These are phyloP conservation scores for Gossypium gossypioides DNA, from an alignment of 441 rosid genomes.

Conservation along the genomic window DNA sequence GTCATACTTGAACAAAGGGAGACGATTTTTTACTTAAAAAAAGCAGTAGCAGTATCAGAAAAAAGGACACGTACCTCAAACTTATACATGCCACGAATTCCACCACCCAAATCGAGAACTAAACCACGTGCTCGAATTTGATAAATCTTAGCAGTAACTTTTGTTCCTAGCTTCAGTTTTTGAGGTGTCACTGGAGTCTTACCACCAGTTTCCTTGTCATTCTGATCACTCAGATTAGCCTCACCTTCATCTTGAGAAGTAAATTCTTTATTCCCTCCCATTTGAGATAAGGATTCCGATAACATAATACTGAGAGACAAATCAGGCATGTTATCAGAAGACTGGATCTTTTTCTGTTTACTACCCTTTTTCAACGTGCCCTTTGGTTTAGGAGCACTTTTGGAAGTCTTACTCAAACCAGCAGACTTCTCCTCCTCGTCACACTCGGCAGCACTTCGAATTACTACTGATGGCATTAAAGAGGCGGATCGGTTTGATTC, in stretches of 20 bases:
- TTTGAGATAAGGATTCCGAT: constrained; percentile 17
- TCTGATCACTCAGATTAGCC: background rate
- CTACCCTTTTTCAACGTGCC: constrained; percentile 16
- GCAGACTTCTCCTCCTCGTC: constrained; percentile 58
- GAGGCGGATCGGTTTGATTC: constrained; percentile 22
- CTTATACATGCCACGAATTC: constrained; percentile 77
- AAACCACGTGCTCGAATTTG: constrained; percentile 67
- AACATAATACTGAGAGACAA: constrained; percentile 14
- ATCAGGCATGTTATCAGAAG: constrained; percentile 16
- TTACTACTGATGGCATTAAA: constrained; percentile 47
- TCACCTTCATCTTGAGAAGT: background rate
- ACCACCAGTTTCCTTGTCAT: constrained; percentile 20
- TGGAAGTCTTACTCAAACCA: constrained; percentile 25
- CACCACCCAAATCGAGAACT: constrained; percentile 88
- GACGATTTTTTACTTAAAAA: background rate
- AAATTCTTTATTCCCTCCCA: constrained; percentile 10
- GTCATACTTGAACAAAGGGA: background rate
- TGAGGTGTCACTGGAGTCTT: constrained; percentile 27
- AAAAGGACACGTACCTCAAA: constrained; percentile 48
- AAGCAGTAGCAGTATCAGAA: background rate
- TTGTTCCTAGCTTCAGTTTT: constrained; percentile 58
- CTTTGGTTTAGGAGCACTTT: constrained; percentile 23
- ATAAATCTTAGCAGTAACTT: constrained; percentile 49
- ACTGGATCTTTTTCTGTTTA: constrained; percentile 21
- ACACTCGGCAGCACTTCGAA: constrained; percentile 83